Evolutionary conservation across 129 eudicot species (phyloP).

Genomic region (Mikania micrantha): DNA sequence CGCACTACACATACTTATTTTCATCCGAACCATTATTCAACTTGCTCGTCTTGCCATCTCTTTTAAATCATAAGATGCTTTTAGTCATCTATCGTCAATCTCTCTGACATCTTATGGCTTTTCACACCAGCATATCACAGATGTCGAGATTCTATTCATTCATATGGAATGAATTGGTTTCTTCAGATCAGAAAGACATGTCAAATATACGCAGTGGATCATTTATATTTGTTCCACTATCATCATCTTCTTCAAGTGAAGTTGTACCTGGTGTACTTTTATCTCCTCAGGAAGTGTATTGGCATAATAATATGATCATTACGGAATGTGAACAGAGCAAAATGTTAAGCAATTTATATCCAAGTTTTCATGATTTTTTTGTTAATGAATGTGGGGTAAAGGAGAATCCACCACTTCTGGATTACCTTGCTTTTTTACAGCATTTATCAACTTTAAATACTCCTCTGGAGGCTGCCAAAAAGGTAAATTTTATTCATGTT

Average conservation of each 20-base stretch:
- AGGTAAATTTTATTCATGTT: slow-evolving; percentile 23
- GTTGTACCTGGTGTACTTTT: slow-evolving; percentile 65
- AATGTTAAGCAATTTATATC: slow-evolving; percentile 57
- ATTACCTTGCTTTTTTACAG: slow-evolving; percentile 58
- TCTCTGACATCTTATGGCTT: slow-evolving; percentile 8
- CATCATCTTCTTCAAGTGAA: slow-evolving; percentile 29
- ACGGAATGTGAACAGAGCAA: slow-evolving; percentile 24
- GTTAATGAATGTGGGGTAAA: slow-evolving; percentile 79
- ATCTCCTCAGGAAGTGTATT: slow-evolving; percentile 66
- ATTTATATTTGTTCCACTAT: slow-evolving; percentile 68
- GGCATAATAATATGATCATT: slow-evolving; percentile 57
- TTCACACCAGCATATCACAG: slow-evolving; percentile 51
- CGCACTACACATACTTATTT: not conserved
- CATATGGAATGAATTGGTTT: slow-evolving; percentile 54
- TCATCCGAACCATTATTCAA: too few species aligned
- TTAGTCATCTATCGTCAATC: not conserved
- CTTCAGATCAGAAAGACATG: slow-evolving; percentile 35
- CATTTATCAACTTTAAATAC: slow-evolving; percentile 50
- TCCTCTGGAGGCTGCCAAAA: slow-evolving; percentile 60
- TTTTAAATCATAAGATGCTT: not conserved
- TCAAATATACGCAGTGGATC: slow-evolving; percentile 40
- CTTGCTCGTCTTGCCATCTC: not conserved
- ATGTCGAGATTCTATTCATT: slow-evolving; percentile 69
- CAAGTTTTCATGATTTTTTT: slow-evolving; percentile 68
- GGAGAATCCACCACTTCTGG: slow-evolving; percentile 53